These are phyloP conservation scores for Starmerella roubikii DNA, from an alignment of 805 yeast genomes.

Conservation along the genomic window DNA sequence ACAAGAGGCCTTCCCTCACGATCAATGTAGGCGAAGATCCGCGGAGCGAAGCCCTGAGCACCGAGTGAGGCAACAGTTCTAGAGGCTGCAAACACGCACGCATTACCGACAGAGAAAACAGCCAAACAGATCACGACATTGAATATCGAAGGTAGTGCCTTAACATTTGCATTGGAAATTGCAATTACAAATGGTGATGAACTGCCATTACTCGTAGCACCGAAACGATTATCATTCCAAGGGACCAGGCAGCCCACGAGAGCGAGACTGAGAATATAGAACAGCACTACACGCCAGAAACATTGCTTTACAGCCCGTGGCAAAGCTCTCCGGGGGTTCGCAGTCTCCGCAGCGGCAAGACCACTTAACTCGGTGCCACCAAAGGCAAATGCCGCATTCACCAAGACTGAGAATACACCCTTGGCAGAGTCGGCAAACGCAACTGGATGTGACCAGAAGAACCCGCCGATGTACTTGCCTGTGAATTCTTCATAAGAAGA, in stretches of 20 bases:
- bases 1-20: constrained; percentile 64
- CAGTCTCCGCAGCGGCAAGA: constrained; percentile 63
- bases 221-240: constrained; percentile 37
- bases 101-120: constrained; percentile 60
- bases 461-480: constrained; percentile 38
- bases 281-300: constrained; percentile 65
- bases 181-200: constrained; percentile 71
- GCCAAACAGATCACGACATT: constrained; percentile 57
- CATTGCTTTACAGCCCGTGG: constrained; percentile 69
- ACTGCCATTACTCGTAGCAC: constrained; percentile 40
- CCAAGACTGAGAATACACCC: constrained; percentile 49
- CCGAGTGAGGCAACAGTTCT: constrained; percentile 55
- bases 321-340: constrained; percentile 48
- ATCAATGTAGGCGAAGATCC: constrained; percentile 47
- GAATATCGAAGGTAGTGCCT: constrained; percentile 52
- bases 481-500: no score
- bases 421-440: constrained; percentile 46
- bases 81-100: constrained; percentile 55
- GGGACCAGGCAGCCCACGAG: constrained; percentile 59
- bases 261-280: constrained; percentile 47
- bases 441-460: constrained; percentile 51
- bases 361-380: constrained; percentile 66
- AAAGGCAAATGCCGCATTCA: constrained; percentile 54
- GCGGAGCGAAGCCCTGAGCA: constrained; percentile 50
- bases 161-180: constrained; percentile 49